Conservation (phyloP, 2,329 filamentous ascomycete genomes). For the Gnomoniopsis smithogilvyi region DNA sequence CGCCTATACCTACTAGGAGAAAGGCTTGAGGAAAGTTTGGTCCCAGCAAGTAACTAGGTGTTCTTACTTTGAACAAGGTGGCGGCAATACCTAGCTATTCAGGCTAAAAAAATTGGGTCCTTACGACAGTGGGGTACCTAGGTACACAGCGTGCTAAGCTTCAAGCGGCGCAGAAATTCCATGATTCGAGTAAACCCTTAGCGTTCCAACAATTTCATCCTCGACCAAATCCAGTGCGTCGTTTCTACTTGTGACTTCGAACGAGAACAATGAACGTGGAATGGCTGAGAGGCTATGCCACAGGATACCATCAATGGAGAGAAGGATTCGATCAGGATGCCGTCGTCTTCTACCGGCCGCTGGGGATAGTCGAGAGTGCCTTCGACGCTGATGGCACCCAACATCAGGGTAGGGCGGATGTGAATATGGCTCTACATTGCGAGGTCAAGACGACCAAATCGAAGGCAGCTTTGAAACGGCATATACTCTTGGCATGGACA, state of each 20-base stretch:
- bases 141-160: too few relatives aligned
- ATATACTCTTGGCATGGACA: slow-evolving; percentile 22
- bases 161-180: neutral
- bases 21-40: too few relatives aligned
- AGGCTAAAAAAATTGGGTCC: too few relatives aligned
- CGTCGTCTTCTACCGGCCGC: slow-evolving; percentile 9
- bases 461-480: slow-evolving; percentile 12
- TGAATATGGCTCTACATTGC: slow-evolving; percentile 19
- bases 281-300: slow-evolving; percentile 10
- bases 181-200: neutral
- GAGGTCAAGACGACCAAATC: slow-evolving; percentile 19
- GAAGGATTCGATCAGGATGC: neutral
- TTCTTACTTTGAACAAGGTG: too few relatives aligned
- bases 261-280: neutral
- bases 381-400: slow-evolving; percentile 24
- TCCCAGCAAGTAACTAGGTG: too few relatives aligned
- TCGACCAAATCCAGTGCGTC: too few relatives aligned
- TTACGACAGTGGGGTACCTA: too few relatives aligned
- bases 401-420: slow-evolving; percentile 23
- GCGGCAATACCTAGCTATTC: too few relatives aligned
- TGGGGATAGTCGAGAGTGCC: slow-evolving; percentile 20
- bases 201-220: too few relatives aligned
- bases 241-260: neutral
- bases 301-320: slow-evolving; percentile 13
- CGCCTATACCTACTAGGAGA: too few relatives aligned